Percentiles rank a stretch among this genome's conserved stretches.
phyloP scores from a whole-genome alignment of 371 early-diverging fungal species.

The Syncephalastrum sp. region DNA sequence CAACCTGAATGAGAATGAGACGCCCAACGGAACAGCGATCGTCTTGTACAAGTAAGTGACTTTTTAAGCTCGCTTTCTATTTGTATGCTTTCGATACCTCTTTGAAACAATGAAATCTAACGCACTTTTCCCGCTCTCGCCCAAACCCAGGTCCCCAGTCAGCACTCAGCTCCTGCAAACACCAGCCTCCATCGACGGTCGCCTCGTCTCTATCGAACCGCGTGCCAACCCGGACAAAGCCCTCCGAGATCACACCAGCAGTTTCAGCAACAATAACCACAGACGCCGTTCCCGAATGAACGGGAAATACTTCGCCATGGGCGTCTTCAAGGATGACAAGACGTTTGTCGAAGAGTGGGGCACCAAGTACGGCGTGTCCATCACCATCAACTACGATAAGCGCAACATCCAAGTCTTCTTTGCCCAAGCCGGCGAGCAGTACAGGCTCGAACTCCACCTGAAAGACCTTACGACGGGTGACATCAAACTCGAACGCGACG shows the following conservation, averaged over 20 bases:
- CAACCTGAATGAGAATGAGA: constrained; percentile 14
- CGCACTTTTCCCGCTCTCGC: too few species aligned
- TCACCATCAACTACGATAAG: constrained; percentile 23
- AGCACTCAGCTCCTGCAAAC: background rate
- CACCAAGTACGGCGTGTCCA: constrained; percentile 4
- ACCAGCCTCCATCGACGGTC: constrained; percentile 13
- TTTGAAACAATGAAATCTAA: background rate
- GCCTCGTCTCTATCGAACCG: constrained; percentile 9
- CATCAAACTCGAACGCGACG: constrained; percentile 24
- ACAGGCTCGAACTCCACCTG: constrained; percentile 31
- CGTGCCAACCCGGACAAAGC: too few species aligned
- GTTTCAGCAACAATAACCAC: too few species aligned
- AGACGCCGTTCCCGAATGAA: too few species aligned
- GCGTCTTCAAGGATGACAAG: constrained; percentile 12
- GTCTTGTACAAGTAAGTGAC: constrained; percentile 18
- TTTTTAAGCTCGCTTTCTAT: background rate
- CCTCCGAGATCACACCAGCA: too few species aligned
- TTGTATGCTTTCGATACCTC: background rate
- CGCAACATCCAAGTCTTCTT: constrained; percentile 30
- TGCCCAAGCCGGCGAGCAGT: constrained; percentile 18
- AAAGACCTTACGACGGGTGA: constrained; percentile 23
- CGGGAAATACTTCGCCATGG: constrained; percentile 12
- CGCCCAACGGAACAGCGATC: constrained; percentile 15
- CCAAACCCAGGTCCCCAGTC: too few species aligned
- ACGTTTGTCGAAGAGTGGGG: constrained; percentile 21